These are phyloP conservation scores for Leucosporidium creatinivorum DNA, from an alignment of 768 basidiomycete species.

Conservation along the genomic window DNA sequence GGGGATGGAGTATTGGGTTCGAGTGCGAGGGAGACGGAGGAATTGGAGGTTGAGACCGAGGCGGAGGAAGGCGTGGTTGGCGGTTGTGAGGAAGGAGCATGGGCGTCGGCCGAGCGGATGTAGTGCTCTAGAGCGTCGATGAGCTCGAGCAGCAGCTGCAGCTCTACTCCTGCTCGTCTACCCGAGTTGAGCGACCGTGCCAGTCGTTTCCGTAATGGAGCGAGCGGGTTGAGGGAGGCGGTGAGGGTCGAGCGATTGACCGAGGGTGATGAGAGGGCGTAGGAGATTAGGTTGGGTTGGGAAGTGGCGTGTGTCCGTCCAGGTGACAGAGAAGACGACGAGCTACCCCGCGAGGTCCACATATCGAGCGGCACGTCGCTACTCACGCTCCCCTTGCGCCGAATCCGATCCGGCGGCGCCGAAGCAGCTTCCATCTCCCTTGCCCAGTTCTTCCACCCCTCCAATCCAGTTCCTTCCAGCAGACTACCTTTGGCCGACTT, in stretches of 20 bases:
- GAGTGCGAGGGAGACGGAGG: neutral
- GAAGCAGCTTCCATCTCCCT: constrained; percentile 9
- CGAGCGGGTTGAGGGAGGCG: constrained; percentile 14
- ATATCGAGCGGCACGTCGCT: no score
- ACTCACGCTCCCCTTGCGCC: no score
- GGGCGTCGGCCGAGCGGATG: constrained; percentile 1
- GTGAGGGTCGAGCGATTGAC: neutral
- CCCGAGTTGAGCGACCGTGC: constrained; percentile 13
- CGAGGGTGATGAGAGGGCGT: no score
- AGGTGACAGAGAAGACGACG: no score
- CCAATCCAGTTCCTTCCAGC: neutral
- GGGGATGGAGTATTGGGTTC: neutral
- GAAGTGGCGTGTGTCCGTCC: no score
- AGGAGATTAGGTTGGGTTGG: no score
- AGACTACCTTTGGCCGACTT: constrained; percentile 1
- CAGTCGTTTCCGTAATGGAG: constrained; percentile 26
- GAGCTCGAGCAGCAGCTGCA: constrained; percentile 30
- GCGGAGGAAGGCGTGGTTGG: constrained; percentile 1
- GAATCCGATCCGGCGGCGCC: no score
- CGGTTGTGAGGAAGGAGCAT: no score
- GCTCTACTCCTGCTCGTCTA: constrained; percentile 9
- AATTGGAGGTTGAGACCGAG: neutral
- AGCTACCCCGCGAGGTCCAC: no score
- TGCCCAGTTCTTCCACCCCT: constrained; percentile 4
- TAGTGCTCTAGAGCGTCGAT: constrained; percentile 30